phyloP scores from a whole-genome alignment of 1,139 yeast genomes.

The Geotrichum siamense region DNA sequence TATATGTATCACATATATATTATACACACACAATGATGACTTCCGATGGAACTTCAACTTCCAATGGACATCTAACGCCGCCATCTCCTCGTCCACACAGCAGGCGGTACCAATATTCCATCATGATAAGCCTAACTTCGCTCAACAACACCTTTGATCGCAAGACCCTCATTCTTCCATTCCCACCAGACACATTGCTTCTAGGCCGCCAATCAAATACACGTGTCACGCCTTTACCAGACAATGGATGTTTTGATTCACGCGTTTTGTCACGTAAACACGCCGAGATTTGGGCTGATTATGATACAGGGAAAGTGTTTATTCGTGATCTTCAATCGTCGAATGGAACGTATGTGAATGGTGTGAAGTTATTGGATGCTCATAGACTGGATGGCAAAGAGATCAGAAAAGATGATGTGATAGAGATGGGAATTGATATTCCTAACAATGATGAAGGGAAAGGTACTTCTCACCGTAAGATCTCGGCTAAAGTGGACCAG shows the following conservation, averaged over 20 bases:
- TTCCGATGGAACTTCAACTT: no score
- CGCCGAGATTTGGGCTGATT: constrained; percentile 79
- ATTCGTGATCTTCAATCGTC: constrained; percentile 83
- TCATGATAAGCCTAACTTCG: constrained; percentile 61
- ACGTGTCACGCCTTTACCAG: constrained; percentile 63
- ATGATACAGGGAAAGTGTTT: constrained; percentile 59
- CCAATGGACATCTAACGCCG: background rate
- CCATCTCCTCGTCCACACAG: background rate
- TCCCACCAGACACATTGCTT: constrained; percentile 73
- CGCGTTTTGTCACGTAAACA: constrained; percentile 89
- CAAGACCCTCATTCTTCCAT: constrained; percentile 73
- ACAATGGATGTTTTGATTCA: constrained; percentile 91
- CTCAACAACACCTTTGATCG: constrained; percentile 76
- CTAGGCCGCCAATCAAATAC: constrained; percentile 82
- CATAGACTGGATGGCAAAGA: constrained; percentile 47
- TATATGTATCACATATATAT: no score
- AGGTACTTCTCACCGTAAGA: constrained; percentile 66
- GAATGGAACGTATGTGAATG: constrained; percentile 90
- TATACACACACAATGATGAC: no score
- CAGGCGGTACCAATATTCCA: constrained; percentile 32
- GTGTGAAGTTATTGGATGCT: constrained; percentile 56
- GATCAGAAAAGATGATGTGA: constrained; percentile 64
- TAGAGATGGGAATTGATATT: constrained; percentile 88
- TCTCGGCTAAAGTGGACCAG: constrained; percentile 71
- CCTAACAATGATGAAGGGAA: constrained; percentile 53